These are phyloP conservation scores for Kluyveromyces sp. DNA, from an alignment of 1,139 yeast genomes.

Conservation along the genomic window DNA sequence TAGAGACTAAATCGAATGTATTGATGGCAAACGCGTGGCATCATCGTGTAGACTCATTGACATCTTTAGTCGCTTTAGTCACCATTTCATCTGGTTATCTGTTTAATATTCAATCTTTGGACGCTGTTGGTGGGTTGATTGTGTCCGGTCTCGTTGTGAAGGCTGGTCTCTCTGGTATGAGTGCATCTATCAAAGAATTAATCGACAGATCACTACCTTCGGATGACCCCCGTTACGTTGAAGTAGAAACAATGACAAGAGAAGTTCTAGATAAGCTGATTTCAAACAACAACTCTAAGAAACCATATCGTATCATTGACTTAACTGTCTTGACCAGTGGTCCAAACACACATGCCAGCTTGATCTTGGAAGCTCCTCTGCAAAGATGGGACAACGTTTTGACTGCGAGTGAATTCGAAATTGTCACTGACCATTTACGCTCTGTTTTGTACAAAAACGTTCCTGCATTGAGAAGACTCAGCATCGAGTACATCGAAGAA, in stretches of 20 bases:
- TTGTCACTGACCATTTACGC: slow-evolving; percentile 35
- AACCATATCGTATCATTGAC: slow-evolving; percentile 38
- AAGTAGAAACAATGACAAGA: slow-evolving; percentile 35
- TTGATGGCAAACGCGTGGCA: slow-evolving; percentile 98
- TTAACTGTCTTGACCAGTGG: slow-evolving; percentile 61
- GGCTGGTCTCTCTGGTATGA: slow-evolving; percentile 77
- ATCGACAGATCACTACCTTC: slow-evolving; percentile 51
- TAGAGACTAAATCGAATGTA: slow-evolving; percentile 73
- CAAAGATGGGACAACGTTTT: slow-evolving; percentile 39
- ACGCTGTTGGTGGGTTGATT: slow-evolving; percentile 81
- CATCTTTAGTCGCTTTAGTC: slow-evolving; percentile 82
- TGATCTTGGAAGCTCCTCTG: slow-evolving; percentile 37
- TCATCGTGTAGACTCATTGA: slow-evolving; percentile 90
- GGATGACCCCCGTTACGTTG: slow-evolving; percentile 37
- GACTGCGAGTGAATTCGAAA: slow-evolving; percentile 41
- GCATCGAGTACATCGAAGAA: slow-evolving; percentile 34
- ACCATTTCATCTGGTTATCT: slow-evolving; percentile 84
- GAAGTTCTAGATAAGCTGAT: slow-evolving; percentile 32
- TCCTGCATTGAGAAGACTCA: slow-evolving; percentile 31
- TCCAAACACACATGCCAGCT: slow-evolving; percentile 47
- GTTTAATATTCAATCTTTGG: slow-evolving; percentile 74
- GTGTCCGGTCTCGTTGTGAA: slow-evolving; percentile 75
- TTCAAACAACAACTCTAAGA: slow-evolving; percentile 35
- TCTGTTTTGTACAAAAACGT: slow-evolving; percentile 20
- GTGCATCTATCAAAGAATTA: slow-evolving; percentile 63